Conservation (phyloP, 2,329 filamentous ascomycete species). For the Aspergillus sp. region DNA sequence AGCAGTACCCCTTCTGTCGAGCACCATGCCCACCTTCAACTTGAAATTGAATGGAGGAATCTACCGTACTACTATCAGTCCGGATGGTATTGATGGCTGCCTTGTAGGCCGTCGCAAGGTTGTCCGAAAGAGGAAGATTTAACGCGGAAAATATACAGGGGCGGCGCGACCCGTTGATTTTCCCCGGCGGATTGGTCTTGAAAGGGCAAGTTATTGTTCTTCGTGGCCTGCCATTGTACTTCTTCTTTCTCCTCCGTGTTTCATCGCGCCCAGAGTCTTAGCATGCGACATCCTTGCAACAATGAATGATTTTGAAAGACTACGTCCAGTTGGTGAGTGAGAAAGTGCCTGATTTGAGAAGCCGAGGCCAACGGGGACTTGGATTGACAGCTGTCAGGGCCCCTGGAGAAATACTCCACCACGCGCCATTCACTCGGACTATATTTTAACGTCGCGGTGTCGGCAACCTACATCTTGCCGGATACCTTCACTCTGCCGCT, state of each 20-base stretch:
- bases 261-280: no score
- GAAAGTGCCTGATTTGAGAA: not conserved
- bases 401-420: constrained; percentile 49
- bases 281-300: not conserved
- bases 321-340: constrained; percentile 34
- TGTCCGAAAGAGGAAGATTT: no score
- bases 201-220: no score
- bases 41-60: no score
- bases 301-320: constrained; percentile 49
- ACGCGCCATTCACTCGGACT: constrained; percentile 45
- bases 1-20: no score
- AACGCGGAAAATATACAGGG: not conserved
- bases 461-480: constrained; percentile 41
- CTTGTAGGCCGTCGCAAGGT: no score
- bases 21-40: no score
- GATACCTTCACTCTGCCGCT: constrained; percentile 24
- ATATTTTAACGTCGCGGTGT: constrained; percentile 48
- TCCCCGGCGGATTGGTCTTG: not conserved
- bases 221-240: no score
- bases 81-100: no score
- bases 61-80: no score
- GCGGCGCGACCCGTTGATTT: not conserved
- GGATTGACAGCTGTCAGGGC: constrained; percentile 32
- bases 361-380: not conserved
- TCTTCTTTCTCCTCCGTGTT: no score